Base-by-base conservation (phyloP, 805 yeast species). In the Blastobotrys parvus region DNA sequence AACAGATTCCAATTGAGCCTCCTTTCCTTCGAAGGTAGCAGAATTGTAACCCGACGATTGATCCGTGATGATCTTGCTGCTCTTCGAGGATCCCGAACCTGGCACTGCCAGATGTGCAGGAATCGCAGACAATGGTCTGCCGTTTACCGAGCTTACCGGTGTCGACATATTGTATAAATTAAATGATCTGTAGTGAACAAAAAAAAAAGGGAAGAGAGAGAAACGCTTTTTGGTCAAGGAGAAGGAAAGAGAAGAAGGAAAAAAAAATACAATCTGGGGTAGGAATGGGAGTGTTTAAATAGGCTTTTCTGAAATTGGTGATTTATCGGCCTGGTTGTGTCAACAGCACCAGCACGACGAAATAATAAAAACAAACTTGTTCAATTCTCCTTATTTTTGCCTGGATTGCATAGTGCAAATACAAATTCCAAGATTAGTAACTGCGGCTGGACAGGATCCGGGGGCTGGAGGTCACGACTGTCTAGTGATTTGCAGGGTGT, bases 11-110 rank as follows among this genome's bases (percentile, higher is more conserved):
- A 80, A 75, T 63, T 92, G 97, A 38, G 75, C 71, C 57, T 79
- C 82, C 60, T 84, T 87, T 29, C 89, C 95, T 19, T 78, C 74
- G 58, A 87, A 90, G 3, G 83, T 81, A 42, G 78, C 70, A 41
- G 82, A 75, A 49, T 78, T 77, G 70, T 88, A 90, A 50, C 88
- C 96, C 17, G 62, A 46, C 39, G 56, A 45, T 20, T 45, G 42
- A 43, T 56, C 57, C 18, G 43, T 41, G 38, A 55, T 46, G 41
- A 54, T 47, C 17, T 25, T 25, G 29, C 29, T 25, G 29, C 29
- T 25, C 10, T 25, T 25, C 10, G 7, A 8, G 29, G 10, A 8
- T 22, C 38, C 38, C 17, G 10, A 11, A n/a, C n/a, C n/a, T 25
- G 29, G 29, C 7, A 11, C 10, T n/a, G 32, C 33, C 18, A 38